Evolutionary conservation across 2,329 filamentous ascomycete genomes (phyloP).

Genomic region (Cladophialophora immunda): DNA sequence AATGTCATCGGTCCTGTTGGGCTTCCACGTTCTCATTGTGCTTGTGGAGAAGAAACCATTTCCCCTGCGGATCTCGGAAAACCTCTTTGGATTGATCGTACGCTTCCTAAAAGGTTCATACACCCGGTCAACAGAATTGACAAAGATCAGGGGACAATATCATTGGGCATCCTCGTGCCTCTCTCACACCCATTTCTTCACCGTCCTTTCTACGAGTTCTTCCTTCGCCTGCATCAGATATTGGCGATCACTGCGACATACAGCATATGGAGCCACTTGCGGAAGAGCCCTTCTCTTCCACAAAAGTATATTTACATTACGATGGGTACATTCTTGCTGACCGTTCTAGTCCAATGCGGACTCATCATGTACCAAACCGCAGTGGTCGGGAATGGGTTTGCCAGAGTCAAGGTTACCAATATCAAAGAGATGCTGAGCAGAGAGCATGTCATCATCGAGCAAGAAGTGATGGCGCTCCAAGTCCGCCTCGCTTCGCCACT

Average conservation of each 20-base stretch:
- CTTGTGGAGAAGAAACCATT: constrained; percentile 13
- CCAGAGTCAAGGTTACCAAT: not conserved
- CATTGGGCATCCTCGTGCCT: constrained; percentile 30
- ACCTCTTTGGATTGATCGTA: constrained; percentile 34
- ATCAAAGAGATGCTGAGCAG: not conserved
- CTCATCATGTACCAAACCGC: constrained; percentile 12
- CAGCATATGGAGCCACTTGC: constrained; percentile 25
- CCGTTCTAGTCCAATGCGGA: constrained; percentile 18
- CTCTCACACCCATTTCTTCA: constrained; percentile 32
- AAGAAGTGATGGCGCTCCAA: constrained; percentile 14
- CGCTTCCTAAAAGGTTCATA: constrained; percentile 1
- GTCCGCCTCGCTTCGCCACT: constrained; percentile 19
- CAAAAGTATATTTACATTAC: not conserved
- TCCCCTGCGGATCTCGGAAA: constrained; percentile 15
- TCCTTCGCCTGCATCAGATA: constrained; percentile 33
- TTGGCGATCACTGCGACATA: constrained; percentile 29
- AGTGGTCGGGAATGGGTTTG: constrained; percentile 9
- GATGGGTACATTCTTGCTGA: constrained; percentile 1
- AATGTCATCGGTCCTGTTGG: constrained; percentile 30
- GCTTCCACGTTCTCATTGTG: constrained; percentile 30
- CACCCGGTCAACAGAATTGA: constrained; percentile 22
- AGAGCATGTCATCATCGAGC: not conserved
- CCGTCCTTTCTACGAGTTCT: constrained; percentile 34
- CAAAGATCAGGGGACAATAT: constrained; percentile 33
- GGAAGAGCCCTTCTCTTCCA: not conserved